Percentiles rank a stretch among this genome's conserved stretches.
Evolutionary conservation across 2,329 filamentous ascomycete genomes (phyloP).

Genomic region (Sporothrix brasiliensis): DNA sequence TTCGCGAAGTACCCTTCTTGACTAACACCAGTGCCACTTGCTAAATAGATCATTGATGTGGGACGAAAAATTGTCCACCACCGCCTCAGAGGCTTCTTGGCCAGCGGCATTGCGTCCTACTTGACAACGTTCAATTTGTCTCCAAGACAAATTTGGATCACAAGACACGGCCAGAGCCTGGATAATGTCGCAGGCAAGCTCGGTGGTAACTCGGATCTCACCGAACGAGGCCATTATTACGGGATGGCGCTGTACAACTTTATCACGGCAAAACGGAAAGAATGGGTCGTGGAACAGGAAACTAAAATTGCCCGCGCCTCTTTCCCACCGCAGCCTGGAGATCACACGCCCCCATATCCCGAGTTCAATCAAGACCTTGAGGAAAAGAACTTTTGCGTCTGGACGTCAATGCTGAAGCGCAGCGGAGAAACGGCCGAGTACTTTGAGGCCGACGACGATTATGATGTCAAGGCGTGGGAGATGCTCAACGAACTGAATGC

Average conservation of each 20-base stretch:
- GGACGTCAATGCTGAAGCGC: conserved; percentile 95
- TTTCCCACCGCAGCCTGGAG: conserved; percentile 88
- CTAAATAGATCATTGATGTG: conserved; percentile 82
- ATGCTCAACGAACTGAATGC: conserved; percentile 97
- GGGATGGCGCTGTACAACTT: conserved; percentile 79
- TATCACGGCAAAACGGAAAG: conserved; percentile 75
- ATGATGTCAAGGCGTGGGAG: conserved; percentile 95
- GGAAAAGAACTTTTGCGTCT: conserved; percentile 93
- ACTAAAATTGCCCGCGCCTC: conserved; percentile 74
- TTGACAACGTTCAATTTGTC: conserved; percentile 96
- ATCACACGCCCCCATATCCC: conserved; percentile 92
- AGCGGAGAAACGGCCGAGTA: conserved; percentile 84
- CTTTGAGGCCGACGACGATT: conserved; percentile 89
- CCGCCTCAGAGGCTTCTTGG: conserved; percentile 87
- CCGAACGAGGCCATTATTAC: conserved; percentile 77
- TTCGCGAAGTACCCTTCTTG: background rate
- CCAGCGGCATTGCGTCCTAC: conserved; percentile 90
- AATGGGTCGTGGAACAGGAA: conserved; percentile 82
- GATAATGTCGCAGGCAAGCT: conserved; percentile 89
- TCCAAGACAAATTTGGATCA: conserved; percentile 97
- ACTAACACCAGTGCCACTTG: conserved; percentile 3
- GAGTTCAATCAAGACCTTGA: conserved; percentile 71
- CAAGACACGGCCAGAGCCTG: conserved; percentile 84
- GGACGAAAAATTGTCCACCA: conserved; percentile 91
- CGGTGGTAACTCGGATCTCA: conserved; percentile 85